Base-by-base conservation (phyloP, 176 grass and related monocot genomes). In the Tillandsia leiboldiana region DNA sequence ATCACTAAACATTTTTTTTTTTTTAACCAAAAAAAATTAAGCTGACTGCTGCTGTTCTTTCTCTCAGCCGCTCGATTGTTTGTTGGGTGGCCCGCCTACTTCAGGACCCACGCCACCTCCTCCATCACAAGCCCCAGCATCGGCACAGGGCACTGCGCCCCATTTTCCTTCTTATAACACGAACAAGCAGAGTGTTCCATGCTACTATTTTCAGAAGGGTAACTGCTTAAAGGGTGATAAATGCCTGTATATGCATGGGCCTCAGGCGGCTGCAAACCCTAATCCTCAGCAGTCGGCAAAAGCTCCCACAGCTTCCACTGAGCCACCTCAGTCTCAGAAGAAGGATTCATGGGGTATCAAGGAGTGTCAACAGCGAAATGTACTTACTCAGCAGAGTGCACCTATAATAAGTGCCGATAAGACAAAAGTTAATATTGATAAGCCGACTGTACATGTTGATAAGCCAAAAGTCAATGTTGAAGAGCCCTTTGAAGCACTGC, bases 141-240 rank as follows among this genome's bases (percentile, higher is more conserved):
- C 69, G 11, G 53, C 49, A 29, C 56, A 28, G 49, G 56, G 5
- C 6, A 64, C 64, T 22, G 66, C 65, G 26, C 72, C 72, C 17
- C 84, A 66, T 24, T 66, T 75, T 75, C 62, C 84, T 78, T 51
- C 65, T 64, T 85, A 80, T 79, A 92, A 81, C 74, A 20, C 27
- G 0, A 75, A 50, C 54, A 99, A 93, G 52, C 86, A 99, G 78
- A 75, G 66, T 80, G 86, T 85, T 53, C 84, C 94, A 51, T 99
- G 94, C 77, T 99, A 93, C 83, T 99, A 99, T 69, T 99, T 99
- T 73, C 84, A 84, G 66, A 90, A 92, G 83, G 89, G 94, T 11
- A 92, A 80, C 63, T 99, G 94, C 83, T 28, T 99, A 12, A 99
- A 99, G 84, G 94, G 94, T 51, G 90, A 99, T 64, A 90, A 82